phyloP scores from a whole-genome alignment of 2,329 filamentous ascomycete genomes.

The Fusarium napiforme region DNA sequence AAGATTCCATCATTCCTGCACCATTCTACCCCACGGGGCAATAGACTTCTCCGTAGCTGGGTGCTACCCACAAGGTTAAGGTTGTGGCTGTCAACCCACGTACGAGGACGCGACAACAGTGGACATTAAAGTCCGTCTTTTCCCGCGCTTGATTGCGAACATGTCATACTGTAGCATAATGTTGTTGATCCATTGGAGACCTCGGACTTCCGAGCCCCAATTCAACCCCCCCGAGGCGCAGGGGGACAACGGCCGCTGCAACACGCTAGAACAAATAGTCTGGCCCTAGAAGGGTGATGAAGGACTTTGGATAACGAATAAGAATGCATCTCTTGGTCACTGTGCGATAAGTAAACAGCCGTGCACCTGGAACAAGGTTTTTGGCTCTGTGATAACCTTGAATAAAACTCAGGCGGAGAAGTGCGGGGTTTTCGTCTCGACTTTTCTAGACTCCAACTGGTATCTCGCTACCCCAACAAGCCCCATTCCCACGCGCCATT shows the following conservation, averaged over 20 bases:
- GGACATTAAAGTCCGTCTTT: neutral
- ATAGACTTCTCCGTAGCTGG: neutral
- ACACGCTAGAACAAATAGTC: neutral
- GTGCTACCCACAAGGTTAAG: rapidly evolving
- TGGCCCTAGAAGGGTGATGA: neutral
- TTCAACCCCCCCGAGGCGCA: neutral
- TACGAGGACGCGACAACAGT: too few relatives aligned
- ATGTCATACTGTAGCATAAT: neutral
- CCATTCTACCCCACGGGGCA: neutral
- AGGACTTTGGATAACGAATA: neutral
- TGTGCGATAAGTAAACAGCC: too few relatives aligned
- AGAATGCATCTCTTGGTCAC: neutral
- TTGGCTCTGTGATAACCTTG: neutral
- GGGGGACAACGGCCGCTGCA: neutral
- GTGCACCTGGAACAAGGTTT: neutral
- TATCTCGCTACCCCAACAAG: neutral
- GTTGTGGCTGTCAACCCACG: neutral
- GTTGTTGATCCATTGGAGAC: neutral
- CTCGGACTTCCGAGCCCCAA: neutral
- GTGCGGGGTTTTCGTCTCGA: neutral
- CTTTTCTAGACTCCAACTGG: neutral
- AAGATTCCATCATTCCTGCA: neutral
- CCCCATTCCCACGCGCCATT: neutral
- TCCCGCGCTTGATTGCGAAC: neutral
- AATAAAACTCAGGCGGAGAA: neutral